phyloP scores from a whole-genome alignment of 345 rosid genomes.

The Diplotaxis tenuifolia region DNA sequence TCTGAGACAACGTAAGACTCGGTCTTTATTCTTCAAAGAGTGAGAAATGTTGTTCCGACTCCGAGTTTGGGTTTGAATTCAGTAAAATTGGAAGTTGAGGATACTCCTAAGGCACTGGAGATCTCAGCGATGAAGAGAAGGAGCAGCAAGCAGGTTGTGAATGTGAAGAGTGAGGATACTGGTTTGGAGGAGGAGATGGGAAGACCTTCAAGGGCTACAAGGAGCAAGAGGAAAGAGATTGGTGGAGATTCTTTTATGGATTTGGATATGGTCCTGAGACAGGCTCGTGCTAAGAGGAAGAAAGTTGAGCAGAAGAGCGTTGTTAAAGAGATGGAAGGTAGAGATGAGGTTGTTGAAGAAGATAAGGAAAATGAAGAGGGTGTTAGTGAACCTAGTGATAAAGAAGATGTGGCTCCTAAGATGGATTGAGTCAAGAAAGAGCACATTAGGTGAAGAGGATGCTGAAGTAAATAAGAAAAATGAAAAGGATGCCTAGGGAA shows the following conservation, averaged over 20 bases:
- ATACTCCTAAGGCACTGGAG: constrained; percentile 14
- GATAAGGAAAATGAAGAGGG: background rate
- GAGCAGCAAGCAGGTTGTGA: constrained; percentile 32
- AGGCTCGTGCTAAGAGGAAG: constrained; percentile 29
- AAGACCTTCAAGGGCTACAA: constrained; percentile 35
- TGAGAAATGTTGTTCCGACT: too few relatives aligned
- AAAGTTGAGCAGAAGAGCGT: constrained; percentile 16
- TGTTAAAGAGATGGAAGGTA: constrained; percentile 7
- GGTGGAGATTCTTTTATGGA: constrained; percentile 28
- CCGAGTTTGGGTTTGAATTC: constrained; percentile 21
- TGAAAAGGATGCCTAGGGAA: background rate
- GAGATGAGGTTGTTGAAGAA: background rate
- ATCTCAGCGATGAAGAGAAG: constrained; percentile 24
- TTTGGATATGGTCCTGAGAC: constrained; percentile 26
- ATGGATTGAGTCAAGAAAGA: constrained; percentile 8
- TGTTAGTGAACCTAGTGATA: background rate
- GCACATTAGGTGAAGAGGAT: background rate
- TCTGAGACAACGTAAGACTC: too few relatives aligned
- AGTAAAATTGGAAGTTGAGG: constrained; percentile 29
- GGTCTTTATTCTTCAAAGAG: too few relatives aligned
- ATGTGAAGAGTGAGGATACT: constrained; percentile 7
- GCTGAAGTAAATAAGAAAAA: background rate
- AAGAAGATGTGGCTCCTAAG: background rate
- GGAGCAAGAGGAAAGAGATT: constrained; percentile 38
- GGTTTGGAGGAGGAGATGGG: constrained; percentile 10